Evolutionary conservation across 1,139 yeast species (phyloP).

Genomic region (Debaryomycetaceae sp.): DNA sequence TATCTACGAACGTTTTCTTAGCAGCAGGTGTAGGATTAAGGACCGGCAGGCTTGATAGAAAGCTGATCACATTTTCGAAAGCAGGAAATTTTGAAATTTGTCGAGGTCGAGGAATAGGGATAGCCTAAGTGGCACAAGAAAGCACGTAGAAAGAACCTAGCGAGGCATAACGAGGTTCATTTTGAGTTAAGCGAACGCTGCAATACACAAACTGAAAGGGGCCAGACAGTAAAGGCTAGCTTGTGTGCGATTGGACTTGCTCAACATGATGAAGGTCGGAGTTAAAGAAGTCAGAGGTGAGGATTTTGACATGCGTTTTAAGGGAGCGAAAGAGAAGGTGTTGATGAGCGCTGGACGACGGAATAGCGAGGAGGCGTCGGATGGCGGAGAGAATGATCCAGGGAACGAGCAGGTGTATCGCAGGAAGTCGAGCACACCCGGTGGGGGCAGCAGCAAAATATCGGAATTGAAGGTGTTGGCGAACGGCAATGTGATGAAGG

Average conservation of each 20-base stretch:
- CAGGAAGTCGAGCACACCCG: background rate
- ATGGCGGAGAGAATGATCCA: background rate
- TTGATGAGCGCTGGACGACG: background rate
- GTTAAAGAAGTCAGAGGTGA: background rate
- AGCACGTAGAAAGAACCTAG: background rate
- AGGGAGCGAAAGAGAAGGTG: background rate
- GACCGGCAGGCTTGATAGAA: background rate
- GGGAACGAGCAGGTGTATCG: background rate
- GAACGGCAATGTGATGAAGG: slow-evolving; percentile 51
- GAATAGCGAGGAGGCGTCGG: background rate
- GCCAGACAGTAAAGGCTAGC: background rate
- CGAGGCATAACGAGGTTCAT: background rate
- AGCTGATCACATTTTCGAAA: background rate
- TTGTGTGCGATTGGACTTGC: background rate
- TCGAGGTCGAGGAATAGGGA: background rate
- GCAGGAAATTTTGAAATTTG: background rate
- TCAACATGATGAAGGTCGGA: background rate
- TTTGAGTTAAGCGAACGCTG: background rate
- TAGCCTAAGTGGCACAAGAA: background rate
- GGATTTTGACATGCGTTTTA: background rate
- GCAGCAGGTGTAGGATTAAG: background rate
- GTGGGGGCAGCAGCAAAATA: background rate
- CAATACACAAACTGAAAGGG: background rate
- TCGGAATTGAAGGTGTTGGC: slow-evolving; percentile 8
- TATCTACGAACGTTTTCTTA: background rate